Conservation (phyloP, 805 yeast genomes). For the Yarrowia sp. region DNA sequence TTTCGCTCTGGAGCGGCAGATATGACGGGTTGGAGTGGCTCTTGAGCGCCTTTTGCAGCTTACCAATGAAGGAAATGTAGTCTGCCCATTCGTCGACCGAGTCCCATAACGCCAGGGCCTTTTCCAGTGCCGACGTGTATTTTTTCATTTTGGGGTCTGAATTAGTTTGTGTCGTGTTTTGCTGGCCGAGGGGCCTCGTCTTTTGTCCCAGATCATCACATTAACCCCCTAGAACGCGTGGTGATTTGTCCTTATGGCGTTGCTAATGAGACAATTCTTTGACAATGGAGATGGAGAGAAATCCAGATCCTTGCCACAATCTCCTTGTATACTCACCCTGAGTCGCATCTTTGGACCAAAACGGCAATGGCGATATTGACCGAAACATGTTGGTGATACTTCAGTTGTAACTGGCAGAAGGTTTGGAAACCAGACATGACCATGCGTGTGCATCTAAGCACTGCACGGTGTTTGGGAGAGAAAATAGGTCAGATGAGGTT, state of each 20-base stretch:
- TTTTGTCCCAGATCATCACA: background rate
- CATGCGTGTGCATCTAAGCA: background rate
- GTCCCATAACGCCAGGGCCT: constrained; percentile 73
- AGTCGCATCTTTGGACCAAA: constrained; percentile 28
- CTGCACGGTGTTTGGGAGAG: background rate
- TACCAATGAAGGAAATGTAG: constrained; percentile 82
- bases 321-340: constrained; percentile 10
- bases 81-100: constrained; percentile 97
- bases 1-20: constrained; percentile 65
- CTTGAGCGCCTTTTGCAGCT: constrained; percentile 69
- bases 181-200: background rate
- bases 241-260: background rate
- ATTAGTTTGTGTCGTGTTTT: background rate
- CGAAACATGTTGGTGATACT: constrained; percentile 29
- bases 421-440: background rate
- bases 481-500: too few relatives aligned
- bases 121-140: constrained; percentile 63
- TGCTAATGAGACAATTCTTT: background rate
- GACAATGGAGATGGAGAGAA: background rate
- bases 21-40: constrained; percentile 45
- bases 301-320: background rate
- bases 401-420: constrained; percentile 11
- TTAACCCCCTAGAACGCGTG: background rate
- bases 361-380: constrained; percentile 32
- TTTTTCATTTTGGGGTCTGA: constrained; percentile 63